A percentile compares a stretch with the other conserved stretches of the same genome.
Conservation (phyloP, 495 filamentous ascomycete species). For the Xylaria acuta region DNA sequence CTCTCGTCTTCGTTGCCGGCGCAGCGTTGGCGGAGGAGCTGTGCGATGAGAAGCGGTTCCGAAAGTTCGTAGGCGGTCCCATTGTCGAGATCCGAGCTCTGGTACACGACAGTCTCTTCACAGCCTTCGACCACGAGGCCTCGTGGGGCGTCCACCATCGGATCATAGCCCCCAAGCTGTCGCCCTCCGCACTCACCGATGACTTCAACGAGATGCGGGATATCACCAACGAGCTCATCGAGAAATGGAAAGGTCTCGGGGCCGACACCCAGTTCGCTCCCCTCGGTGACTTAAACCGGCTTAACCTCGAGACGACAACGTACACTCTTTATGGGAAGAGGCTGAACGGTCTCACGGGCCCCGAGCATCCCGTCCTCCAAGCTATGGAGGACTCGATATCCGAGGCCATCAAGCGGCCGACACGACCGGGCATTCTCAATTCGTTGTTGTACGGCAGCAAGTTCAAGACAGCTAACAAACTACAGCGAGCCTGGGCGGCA, state of each 20-base stretch:
- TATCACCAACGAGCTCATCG: conserved; percentile 67
- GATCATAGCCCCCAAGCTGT: conserved; percentile 71
- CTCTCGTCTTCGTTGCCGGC: conserved; percentile 51
- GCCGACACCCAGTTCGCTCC: conserved; percentile 57
- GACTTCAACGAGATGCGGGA: conserved; percentile 74
- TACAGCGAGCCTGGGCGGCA: conserved; percentile 58
- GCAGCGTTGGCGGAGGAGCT: conserved; percentile 69
- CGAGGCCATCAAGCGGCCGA: conserved; percentile 62
- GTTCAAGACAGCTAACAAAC: conserved; percentile 59
- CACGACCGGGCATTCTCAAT: conserved; percentile 61
- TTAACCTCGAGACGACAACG: conserved; percentile 73
- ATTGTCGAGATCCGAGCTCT: conserved; percentile 65
- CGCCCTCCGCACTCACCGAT: conserved; percentile 61
- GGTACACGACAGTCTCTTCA: conserved; percentile 71
- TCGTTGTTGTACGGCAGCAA: conserved; percentile 61
- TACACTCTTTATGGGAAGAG: conserved; percentile 68
- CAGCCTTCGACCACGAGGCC: conserved; percentile 65
- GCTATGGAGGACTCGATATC: conserved; percentile 70
- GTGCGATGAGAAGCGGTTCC: conserved; percentile 72
- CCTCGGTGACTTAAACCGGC: conserved; percentile 70
- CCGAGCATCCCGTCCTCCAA: conserved; percentile 66
- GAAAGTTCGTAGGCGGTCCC: conserved; percentile 62
- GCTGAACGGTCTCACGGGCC: conserved; percentile 69
- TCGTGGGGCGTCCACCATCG: conserved; percentile 76
- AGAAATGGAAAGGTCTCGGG: conserved; percentile 70